A percentile compares a stretch with the other conserved stretches of the same genome.
Evolutionary conservation across 1,139 yeast species (phyloP).

Genomic region (Nakaseomyces uthaithaninus): DNA sequence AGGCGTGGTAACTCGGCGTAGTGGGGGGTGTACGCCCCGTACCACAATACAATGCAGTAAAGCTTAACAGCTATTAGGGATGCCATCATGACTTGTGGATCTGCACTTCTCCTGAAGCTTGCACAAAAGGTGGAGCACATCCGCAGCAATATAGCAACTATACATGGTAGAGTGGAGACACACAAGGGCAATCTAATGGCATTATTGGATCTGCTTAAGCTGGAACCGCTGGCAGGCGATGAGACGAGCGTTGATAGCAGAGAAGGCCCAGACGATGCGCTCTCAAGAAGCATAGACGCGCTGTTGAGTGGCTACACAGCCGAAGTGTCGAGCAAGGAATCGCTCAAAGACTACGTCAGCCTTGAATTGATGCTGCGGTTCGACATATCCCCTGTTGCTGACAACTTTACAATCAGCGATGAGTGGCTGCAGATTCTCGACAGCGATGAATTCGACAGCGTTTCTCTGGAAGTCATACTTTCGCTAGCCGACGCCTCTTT

Average conservation of each 20-base stretch:
- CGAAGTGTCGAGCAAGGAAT: not conserved
- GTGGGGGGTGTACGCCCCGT: too few relatives aligned
- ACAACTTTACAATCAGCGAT: slow-evolving; percentile 6
- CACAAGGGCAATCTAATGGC: not conserved
- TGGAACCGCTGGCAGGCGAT: not conserved
- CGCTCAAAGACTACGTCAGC: slow-evolving; percentile 5
- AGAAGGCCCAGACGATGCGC: not conserved
- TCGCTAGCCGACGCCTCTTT: slow-evolving; percentile 17
- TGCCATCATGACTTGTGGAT: too few relatives aligned
- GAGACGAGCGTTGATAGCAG: not conserved
- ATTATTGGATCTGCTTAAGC: not conserved
- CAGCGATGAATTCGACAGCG: slow-evolving; percentile 10
- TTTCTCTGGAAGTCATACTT: slow-evolving; percentile 16
- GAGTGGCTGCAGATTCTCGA: not conserved
- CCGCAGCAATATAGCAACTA: too few relatives aligned
- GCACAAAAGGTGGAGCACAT: too few relatives aligned
- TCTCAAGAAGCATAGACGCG: not conserved
- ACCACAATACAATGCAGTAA: too few relatives aligned
- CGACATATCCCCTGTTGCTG: slow-evolving; percentile 8
- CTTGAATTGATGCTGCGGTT: slow-evolving; percentile 12
- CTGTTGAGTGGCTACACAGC: not conserved
- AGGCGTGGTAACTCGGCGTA: too few relatives aligned
- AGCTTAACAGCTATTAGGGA: too few relatives aligned
- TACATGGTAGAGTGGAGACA: too few relatives aligned
- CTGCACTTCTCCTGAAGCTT: too few relatives aligned